Evolutionary conservation across 169 alveolate species (phyloP).

Genomic region (Eimeria praecox): DNA sequence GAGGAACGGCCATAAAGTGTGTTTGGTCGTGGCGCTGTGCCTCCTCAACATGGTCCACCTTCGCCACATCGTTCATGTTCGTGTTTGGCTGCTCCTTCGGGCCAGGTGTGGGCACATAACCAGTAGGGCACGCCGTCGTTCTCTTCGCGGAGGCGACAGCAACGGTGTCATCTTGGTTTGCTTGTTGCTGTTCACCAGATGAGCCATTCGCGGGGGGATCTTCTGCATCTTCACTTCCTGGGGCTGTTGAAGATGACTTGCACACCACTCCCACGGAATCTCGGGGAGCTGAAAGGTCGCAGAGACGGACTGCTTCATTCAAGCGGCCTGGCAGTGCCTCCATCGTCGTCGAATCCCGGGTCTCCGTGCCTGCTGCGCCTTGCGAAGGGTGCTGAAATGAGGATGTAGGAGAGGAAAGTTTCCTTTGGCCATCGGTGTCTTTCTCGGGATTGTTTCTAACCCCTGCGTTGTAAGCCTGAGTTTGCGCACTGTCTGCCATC

Average conservation of each 20-base stretch:
- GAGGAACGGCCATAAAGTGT: slow-evolving; percentile 74
- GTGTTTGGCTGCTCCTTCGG: slow-evolving; percentile 76
- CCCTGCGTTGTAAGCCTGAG: slow-evolving; percentile 34
- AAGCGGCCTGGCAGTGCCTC: slow-evolving; percentile 48
- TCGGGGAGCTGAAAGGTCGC: neutral
- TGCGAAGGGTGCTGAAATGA: slow-evolving; percentile 66
- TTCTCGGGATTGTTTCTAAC: neutral
- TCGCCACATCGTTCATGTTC: slow-evolving; percentile 69
- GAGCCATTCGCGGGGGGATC: slow-evolving; percentile 13
- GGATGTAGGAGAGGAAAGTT: neutral
- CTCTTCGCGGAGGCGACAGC: slow-evolving; percentile 12
- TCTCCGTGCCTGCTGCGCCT: slow-evolving; percentile 51
- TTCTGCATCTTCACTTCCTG: neutral
- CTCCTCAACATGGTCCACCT: slow-evolving; percentile 61
- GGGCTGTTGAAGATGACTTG: neutral
- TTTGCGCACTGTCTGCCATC: slow-evolving; percentile 68
- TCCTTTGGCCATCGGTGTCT: neutral
- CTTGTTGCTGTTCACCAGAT: neutral
- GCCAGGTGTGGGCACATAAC: slow-evolving; percentile 67
- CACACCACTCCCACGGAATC: neutral
- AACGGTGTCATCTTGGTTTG: neutral
- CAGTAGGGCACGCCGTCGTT: slow-evolving; percentile 53
- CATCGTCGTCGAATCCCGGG: slow-evolving; percentile 66
- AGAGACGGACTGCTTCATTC: slow-evolving; percentile 46
- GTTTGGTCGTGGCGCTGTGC: slow-evolving; percentile 75